These are phyloP conservation scores for Neonectria coccinea DNA, from an alignment of 2,329 filamentous ascomycete species.

Conservation along the genomic window DNA sequence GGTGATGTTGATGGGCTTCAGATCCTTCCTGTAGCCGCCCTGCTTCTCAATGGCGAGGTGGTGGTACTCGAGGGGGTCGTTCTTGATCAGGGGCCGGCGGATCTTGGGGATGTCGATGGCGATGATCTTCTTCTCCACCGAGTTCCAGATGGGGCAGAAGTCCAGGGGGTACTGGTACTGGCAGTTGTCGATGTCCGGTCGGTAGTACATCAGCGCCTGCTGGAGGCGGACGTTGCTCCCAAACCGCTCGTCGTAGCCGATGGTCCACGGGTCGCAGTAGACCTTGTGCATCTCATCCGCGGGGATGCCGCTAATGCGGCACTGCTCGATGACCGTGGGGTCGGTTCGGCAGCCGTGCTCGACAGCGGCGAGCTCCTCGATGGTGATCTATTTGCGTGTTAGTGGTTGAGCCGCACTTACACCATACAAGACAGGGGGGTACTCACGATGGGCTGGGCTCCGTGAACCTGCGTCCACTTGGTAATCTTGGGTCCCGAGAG, in stretches of 20 bases:
- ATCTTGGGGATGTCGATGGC: slow-evolving; percentile 86
- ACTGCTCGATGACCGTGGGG: slow-evolving; percentile 90
- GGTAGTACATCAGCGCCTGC: slow-evolving; percentile 96
- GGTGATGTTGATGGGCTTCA: slow-evolving; percentile 90
- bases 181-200: slow-evolving; percentile 84
- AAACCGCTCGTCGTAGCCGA: slow-evolving; percentile 92
- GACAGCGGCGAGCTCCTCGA: slow-evolving; percentile 87
- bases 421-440: not conserved
- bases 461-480: slow-evolving; percentile 80
- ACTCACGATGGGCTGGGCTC: slow-evolving; percentile 82
- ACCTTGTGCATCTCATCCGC: slow-evolving; percentile 92
- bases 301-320: slow-evolving; percentile 82
- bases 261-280: slow-evolving; percentile 96
- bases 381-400: slow-evolving; percentile 74
- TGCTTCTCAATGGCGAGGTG: slow-evolving; percentile 76
- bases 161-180: slow-evolving; percentile 94
- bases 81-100: slow-evolving; percentile 79
- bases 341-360: slow-evolving; percentile 82
- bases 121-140: slow-evolving; percentile 81
- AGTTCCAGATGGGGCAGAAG: slow-evolving; percentile 92
- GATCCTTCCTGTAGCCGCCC: slow-evolving; percentile 79
- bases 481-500: slow-evolving; percentile 75
- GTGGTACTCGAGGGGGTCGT: slow-evolving; percentile 82
- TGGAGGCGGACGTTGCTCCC: slow-evolving; percentile 83
- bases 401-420: not conserved